Evolutionary conservation across 169 alveolate species (phyloP).

Genomic region (Neospora caninum): DNA sequence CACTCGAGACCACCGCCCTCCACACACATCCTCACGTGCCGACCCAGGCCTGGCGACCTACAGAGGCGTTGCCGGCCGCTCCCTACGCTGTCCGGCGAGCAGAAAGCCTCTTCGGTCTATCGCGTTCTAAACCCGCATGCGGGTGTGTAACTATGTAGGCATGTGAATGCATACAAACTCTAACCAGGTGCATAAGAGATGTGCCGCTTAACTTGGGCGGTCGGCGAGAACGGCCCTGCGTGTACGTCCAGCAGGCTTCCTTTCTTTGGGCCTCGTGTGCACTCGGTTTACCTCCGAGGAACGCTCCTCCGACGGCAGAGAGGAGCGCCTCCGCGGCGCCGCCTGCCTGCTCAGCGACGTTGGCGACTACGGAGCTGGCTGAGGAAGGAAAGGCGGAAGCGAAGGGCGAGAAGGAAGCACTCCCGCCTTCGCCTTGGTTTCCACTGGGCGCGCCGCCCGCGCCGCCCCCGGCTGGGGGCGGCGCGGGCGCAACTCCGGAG

Average conservation of each 20-base stretch:
- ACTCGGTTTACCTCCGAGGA: conserved; percentile 26
- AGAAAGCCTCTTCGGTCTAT: no score
- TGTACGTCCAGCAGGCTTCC: background rate
- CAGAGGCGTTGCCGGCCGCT: no score
- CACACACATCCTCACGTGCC: no score
- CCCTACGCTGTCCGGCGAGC: no score
- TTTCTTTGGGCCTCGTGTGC: background rate
- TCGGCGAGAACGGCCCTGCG: no score
- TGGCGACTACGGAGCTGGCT: conserved; percentile 41
- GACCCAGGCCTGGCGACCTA: no score
- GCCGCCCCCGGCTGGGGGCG: background rate
- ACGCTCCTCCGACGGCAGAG: conserved; percentile 62
- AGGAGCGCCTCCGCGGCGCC: conserved; percentile 65
- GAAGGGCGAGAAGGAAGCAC: background rate
- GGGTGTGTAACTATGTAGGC: no score
- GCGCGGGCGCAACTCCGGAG: background rate
- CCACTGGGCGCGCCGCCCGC: background rate
- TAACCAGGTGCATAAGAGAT: no score
- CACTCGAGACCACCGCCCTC: no score
- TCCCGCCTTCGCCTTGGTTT: background rate
- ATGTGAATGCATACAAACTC: no score
- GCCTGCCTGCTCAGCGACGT: conserved; percentile 51
- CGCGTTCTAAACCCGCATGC: no score
- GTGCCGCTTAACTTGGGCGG: no score
- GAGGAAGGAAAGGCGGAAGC: background rate